Conservation (phyloP, 1,139 yeast species). For the Hyphopichia fennica region DNA sequence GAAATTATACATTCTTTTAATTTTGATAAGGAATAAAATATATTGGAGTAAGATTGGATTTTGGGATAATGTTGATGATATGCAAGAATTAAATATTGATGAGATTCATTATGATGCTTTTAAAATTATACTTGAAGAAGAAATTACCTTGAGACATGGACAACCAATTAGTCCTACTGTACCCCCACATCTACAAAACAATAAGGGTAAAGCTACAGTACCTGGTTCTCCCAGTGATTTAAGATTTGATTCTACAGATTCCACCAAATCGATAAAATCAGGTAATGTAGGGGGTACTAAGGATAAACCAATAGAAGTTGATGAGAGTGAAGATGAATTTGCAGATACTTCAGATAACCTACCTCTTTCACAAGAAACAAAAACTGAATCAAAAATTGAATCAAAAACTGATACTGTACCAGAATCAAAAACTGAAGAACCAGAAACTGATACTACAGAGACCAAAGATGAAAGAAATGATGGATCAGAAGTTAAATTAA, state of each 20-base stretch:
- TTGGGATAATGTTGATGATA: conserved; percentile 47
- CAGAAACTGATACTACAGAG: too few species aligned
- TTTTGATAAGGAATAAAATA: conserved; percentile 44
- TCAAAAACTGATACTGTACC: too few species aligned
- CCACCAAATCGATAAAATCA: neutral
- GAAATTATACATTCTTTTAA: conserved; percentile 25
- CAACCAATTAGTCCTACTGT: neutral
- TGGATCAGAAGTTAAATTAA: conserved; percentile 6
- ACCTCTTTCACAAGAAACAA: neutral
- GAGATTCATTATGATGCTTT: conserved; percentile 26
- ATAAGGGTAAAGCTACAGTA: too few species aligned
- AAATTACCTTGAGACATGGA: conserved; percentile 1
- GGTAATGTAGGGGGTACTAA: neutral
- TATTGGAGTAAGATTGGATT: conserved; percentile 86
- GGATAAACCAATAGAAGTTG: conserved; percentile 3
- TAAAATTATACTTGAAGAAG: conserved; percentile 4
- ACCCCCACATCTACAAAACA: neutral
- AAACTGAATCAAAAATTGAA: too few species aligned
- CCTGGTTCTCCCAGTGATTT: neutral
- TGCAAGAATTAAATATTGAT: conserved; percentile 30
- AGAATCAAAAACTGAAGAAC: too few species aligned
- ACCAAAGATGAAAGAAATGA: neutral
- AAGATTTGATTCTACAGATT: neutral
- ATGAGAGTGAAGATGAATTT: conserved; percentile 13
- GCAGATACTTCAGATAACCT: conserved; percentile 13